phyloP scores from a whole-genome alignment of 2,329 filamentous ascomycete genomes.

The Cladosporium sphaerospermum region DNA sequence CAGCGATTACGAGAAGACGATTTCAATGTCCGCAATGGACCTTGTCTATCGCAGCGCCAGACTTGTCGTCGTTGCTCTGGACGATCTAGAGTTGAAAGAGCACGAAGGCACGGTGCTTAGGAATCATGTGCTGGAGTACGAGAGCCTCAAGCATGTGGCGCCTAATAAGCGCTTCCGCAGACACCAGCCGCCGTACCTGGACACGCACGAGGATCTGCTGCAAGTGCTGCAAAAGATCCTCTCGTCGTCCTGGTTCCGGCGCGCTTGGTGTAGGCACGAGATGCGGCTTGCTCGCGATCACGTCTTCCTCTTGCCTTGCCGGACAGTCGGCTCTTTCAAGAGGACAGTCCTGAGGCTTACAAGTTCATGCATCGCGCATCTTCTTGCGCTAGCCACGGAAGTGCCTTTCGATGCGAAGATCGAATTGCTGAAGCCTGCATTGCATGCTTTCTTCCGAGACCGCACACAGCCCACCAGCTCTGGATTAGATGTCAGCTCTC shows the following conservation, averaged over 20 bases:
- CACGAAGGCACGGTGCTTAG: constrained; percentile 33
- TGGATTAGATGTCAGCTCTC: constrained; percentile 18
- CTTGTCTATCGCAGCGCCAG: constrained; percentile 38
- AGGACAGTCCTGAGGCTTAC: constrained; percentile 34
- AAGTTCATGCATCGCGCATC: constrained; percentile 35
- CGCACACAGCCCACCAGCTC: constrained; percentile 22
- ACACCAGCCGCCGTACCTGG: constrained; percentile 28
- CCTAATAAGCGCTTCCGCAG: constrained; percentile 27
- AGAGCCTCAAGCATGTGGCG: constrained; percentile 24
- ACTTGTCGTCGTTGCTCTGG: constrained; percentile 36
- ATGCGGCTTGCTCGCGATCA: constrained; percentile 36
- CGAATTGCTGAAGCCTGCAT: constrained; percentile 27
- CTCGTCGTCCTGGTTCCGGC: constrained; percentile 38
- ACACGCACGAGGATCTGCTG: constrained; percentile 27
- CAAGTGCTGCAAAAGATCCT: constrained; percentile 33
- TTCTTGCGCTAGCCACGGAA: constrained; percentile 32
- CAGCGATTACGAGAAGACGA: constrained; percentile 33
- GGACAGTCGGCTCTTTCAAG: constrained; percentile 16
- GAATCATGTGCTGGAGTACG: constrained; percentile 35
- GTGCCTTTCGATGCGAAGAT: constrained; percentile 28
- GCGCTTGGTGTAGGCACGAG: constrained; percentile 42
- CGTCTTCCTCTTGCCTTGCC: constrained; percentile 37
- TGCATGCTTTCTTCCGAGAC: constrained; percentile 31
- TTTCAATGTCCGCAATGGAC: constrained; percentile 38
- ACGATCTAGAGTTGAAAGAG: constrained; percentile 34